Conservation (phyloP, 495 filamentous ascomycete genomes). For the Penicillium soppii region DNA sequence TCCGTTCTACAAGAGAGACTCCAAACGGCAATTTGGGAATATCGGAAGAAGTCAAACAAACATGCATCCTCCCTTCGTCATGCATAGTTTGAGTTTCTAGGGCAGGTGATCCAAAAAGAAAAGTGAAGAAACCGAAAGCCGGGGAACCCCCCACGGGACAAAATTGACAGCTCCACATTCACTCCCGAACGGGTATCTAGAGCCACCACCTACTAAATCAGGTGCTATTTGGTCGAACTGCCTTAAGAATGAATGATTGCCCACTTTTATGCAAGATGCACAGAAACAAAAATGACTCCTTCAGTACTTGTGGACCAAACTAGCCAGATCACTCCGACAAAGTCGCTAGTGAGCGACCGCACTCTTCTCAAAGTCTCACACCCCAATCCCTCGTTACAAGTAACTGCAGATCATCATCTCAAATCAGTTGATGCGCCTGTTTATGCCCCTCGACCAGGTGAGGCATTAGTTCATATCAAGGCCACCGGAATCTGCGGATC, state of each 20-base stretch:
- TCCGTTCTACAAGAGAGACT: too few relatives aligned
- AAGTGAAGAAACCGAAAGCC: not conserved
- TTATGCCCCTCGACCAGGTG: constrained; percentile 41
- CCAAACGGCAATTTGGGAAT: too few relatives aligned
- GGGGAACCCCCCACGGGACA: not conserved
- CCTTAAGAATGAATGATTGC: not conserved
- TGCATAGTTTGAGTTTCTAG: too few relatives aligned
- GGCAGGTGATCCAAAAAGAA: not conserved
- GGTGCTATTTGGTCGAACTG: not conserved
- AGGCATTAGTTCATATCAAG: constrained; percentile 52
- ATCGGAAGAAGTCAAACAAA: too few relatives aligned
- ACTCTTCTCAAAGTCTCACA: constrained; percentile 20
- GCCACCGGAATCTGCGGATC: constrained; percentile 56
- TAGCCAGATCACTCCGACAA: constrained; percentile 1
- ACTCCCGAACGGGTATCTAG: not conserved
- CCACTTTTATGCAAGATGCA: not conserved
- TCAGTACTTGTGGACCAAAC: constrained; percentile 16
- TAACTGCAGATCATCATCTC: constrained; percentile 53
- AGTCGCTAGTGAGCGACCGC: constrained; percentile 2
- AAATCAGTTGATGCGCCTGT: constrained; percentile 53
- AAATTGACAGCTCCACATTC: not conserved
- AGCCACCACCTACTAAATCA: constrained; percentile 4
- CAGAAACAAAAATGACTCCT: constrained; percentile 8
- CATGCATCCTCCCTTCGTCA: too few relatives aligned
- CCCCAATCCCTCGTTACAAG: constrained; percentile 56